Evolutionary conservation across 108 stramenopile species (phyloP).

Genomic region (Skeletonema costatum): DNA sequence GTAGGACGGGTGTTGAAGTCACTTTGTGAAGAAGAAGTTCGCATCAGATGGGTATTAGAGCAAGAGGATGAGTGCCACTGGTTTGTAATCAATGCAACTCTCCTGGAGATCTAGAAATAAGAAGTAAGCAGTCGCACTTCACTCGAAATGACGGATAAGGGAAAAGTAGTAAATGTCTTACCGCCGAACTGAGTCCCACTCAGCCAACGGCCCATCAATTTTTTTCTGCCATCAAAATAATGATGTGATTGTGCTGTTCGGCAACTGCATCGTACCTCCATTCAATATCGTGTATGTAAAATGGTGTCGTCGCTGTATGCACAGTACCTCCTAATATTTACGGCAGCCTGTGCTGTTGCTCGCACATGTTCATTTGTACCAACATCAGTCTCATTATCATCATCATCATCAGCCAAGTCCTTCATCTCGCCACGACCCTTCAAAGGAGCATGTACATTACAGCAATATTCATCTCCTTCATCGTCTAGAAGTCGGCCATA

Average conservation of each 20-base stretch:
- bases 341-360: neutral
- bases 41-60: constrained; percentile 41
- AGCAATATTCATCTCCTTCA: neutral
- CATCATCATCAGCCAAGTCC: too few species aligned
- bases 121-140: neutral
- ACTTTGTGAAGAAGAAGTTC: constrained; percentile 32
- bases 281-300: too few species aligned
- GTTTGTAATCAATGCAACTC: constrained; percentile 43
- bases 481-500: neutral
- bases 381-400: neutral
- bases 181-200: too few species aligned
- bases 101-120: constrained; percentile 24
- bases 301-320: too few species aligned
- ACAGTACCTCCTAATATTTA: neutral
- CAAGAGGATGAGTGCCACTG: constrained; percentile 45
- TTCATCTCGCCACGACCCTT: too few species aligned
- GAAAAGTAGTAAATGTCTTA: neutral
- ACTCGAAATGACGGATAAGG: neutral
- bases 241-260: too few species aligned
- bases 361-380: neutral
- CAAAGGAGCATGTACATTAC: neutral
- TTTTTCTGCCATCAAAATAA: too few species aligned
- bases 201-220: too few species aligned
- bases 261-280: too few species aligned
- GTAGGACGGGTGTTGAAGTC: constrained; percentile 29